Conservation (phyloP, 2,329 filamentous ascomycete species). For the Beauveria brongniartii region DNA sequence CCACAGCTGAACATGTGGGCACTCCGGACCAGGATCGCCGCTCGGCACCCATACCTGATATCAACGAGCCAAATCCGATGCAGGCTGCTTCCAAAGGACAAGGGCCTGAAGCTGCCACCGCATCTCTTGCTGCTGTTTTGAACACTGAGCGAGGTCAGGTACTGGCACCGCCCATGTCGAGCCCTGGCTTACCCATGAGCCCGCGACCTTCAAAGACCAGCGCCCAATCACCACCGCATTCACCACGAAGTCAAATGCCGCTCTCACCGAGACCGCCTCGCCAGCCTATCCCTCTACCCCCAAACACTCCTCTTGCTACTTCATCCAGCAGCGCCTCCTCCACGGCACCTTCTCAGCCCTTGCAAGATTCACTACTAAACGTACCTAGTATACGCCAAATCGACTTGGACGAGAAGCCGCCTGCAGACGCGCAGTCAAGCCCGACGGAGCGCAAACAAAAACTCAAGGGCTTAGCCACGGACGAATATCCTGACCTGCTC, state of each 20-base stretch:
- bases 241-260: slow-evolving; percentile 40
- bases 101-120: slow-evolving; percentile 32
- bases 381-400: slow-evolving; percentile 10
- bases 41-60: background rate
- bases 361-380: slow-evolving; percentile 5
- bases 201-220: slow-evolving; percentile 48
- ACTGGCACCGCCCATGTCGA: slow-evolving; percentile 40
- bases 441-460: slow-evolving; percentile 44
- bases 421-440: slow-evolving; percentile 24
- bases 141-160: slow-evolving; percentile 28
- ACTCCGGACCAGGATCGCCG: background rate
- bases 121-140: slow-evolving; percentile 46
- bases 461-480: slow-evolving; percentile 70
- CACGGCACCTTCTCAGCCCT: slow-evolving; percentile 5
- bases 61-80: background rate
- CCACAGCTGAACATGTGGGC: background rate
- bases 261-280: slow-evolving; percentile 51
- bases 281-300: slow-evolving; percentile 64
- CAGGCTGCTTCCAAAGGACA: background rate
- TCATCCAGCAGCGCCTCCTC: slow-evolving; percentile 30
- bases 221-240: slow-evolving; percentile 58
- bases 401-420: slow-evolving; percentile 28
- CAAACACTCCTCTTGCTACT: slow-evolving; percentile 54
- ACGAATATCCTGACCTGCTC: slow-evolving; percentile 79
- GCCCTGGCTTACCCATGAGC: slow-evolving; percentile 52